phyloP scores from a whole-genome alignment of 2,329 filamentous ascomycete species.

The Phoma sp. region DNA sequence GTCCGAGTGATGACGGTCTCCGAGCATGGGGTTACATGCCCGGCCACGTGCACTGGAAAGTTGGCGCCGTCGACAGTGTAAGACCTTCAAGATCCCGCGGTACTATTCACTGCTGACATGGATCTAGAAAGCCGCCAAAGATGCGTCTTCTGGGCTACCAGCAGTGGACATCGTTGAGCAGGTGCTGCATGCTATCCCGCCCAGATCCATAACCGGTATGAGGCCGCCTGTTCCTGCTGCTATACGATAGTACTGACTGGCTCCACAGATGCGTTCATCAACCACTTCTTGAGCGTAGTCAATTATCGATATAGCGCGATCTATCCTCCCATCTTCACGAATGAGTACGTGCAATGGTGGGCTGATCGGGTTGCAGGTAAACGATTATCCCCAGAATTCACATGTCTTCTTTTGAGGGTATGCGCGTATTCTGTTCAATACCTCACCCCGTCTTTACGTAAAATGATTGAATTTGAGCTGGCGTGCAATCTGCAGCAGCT shows the following conservation, averaged over 20 bases:
- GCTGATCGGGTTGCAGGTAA: slow-evolving; percentile 42
- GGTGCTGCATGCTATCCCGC: slow-evolving; percentile 40
- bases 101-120: not conserved
- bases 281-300: slow-evolving; percentile 53
- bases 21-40: slow-evolving; percentile 47
- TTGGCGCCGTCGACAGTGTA: slow-evolving; percentile 30
- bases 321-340: slow-evolving; percentile 54
- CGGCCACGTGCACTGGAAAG: slow-evolving; percentile 42
- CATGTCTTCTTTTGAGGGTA: slow-evolving; percentile 55
- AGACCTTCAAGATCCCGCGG: not conserved
- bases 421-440: slow-evolving; percentile 56
- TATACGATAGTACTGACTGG: not conserved
- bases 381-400: slow-evolving; percentile 52
- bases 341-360: slow-evolving; percentile 57
- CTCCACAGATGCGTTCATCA: slow-evolving; percentile 52
- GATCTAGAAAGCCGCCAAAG: slow-evolving; percentile 10
- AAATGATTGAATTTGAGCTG: slow-evolving; percentile 55
- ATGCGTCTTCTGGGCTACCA: slow-evolving; percentile 15
- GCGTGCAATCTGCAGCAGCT: slow-evolving; percentile 48
- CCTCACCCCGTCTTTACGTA: slow-evolving; percentile 45
- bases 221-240: not conserved
- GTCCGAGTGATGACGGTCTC: slow-evolving; percentile 34
- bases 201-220: slow-evolving; percentile 40
- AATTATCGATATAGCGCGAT: slow-evolving; percentile 57
- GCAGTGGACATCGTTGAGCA: slow-evolving; percentile 42